These are phyloP conservation scores for Aspergillus kassunensis DNA, from an alignment of 495 filamentous ascomycete species.

Conservation along the genomic window DNA sequence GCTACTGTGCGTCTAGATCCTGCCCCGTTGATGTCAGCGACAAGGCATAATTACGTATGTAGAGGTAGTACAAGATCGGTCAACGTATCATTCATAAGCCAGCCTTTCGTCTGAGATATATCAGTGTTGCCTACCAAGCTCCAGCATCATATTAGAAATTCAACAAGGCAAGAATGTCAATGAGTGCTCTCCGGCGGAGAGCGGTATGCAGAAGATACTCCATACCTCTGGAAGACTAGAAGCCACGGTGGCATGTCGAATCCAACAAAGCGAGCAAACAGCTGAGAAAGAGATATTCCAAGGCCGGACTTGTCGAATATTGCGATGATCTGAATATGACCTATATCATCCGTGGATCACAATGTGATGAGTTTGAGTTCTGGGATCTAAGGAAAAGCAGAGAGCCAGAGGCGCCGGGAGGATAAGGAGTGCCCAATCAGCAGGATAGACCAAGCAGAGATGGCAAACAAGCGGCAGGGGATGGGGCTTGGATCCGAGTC, in stretches of 20 bases:
- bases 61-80: too few relatives aligned
- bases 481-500: neutral
- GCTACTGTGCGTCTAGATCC: neutral
- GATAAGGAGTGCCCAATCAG: conserved; percentile 13
- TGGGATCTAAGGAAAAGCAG: conserved; percentile 18
- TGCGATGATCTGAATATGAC: neutral
- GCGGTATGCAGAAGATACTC: conserved; percentile 1
- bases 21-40: neutral
- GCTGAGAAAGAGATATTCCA: neutral
- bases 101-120: too few relatives aligned
- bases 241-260: conserved; percentile 28
- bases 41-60: neutral
- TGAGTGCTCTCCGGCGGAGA: too few relatives aligned
- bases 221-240: conserved; percentile 15
- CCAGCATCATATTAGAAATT: neutral
- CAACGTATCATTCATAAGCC: too few relatives aligned
- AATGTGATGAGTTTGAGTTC: conserved; percentile 14
- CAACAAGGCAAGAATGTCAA: too few relatives aligned
- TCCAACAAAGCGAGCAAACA: neutral
- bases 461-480: neutral
- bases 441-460: neutral
- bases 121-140: neutral
- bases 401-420: neutral
- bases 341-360: conserved; percentile 18
- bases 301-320: neutral